Percentiles rank a stretch among this genome's conserved stretches.
Conservation (phyloP, 139 green algal species). For the Chlamydomonas sp. region DNA sequence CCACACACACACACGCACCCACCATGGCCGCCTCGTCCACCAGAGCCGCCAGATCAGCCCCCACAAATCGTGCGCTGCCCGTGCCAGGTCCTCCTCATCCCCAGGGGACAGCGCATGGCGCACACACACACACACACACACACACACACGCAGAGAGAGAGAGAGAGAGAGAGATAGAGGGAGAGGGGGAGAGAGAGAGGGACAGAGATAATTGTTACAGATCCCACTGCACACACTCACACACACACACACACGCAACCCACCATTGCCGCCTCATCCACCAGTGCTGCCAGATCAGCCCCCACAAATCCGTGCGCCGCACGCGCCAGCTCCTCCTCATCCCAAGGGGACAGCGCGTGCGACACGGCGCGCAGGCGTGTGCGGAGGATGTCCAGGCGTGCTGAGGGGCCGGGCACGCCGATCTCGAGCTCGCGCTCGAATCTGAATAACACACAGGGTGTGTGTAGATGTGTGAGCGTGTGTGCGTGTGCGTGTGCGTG, state of each 20-base stretch:
- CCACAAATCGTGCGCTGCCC: constrained; percentile 63
- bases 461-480: too few relatives aligned
- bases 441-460: too few relatives aligned
- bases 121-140: too few relatives aligned
- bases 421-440: constrained; percentile 93
- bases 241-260: too few relatives aligned
- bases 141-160: not conserved
- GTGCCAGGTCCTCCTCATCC: constrained; percentile 54
- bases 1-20: not conserved
- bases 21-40: constrained; percentile 65
- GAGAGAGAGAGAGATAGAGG: not conserved
- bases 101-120: constrained; percentile 36
- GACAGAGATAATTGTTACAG: not conserved
- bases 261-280: constrained; percentile 63
- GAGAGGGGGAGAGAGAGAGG: not conserved
- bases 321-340: constrained; percentile 53
- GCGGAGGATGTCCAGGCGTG: constrained; percentile 62
- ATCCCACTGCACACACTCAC: not conserved
- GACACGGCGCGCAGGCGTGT: constrained; percentile 31
- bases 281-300: constrained; percentile 71
- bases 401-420: constrained; percentile 52
- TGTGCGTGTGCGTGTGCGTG: too few relatives aligned
- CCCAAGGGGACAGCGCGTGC: constrained; percentile 35
- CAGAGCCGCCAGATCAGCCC: constrained; percentile 70
- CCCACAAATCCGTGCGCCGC: constrained; percentile 69